Base-by-base conservation (phyloP, 2,329 filamentous ascomycete species). In the Penicillium sp. region DNA sequence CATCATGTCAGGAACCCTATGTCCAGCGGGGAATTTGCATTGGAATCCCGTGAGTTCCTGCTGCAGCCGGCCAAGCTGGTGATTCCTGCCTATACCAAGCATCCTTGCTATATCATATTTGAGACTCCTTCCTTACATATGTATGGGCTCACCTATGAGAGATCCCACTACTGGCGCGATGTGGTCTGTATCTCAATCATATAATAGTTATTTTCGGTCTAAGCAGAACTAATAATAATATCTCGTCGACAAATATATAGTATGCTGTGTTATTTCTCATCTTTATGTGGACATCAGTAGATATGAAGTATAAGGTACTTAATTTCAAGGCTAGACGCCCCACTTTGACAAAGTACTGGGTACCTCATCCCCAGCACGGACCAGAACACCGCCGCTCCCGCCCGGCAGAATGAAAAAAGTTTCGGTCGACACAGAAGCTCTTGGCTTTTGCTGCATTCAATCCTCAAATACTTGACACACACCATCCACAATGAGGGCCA, bases 401-500 rank as follows among this genome's bases (percentile, higher is more conserved):
- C 69, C 71, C 68, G 70, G 68, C 70, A 74, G 64, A 72, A 72
- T 66, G 61, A 66, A 66, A 73, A 74, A 73, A 68, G 61, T 65
- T 70, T 67, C 66, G 53, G 48, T 63, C 53, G 53, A 40, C 51
- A 47, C 39, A 26, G 54, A 58, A 60, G 48, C 59, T 51, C 52
- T 44, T 32, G 47, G 46, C 48, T 29, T 38, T 57, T 44, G 50
- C 43, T 45, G 40, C 52, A 40, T 51, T 47, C 39, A 60, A 54
- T 53, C 51, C 48, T 48, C 51, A 53, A 47, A 53, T 39, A 31
- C 50, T 40, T 49, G 24, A 57, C 29, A 38, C 3, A 44, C 53
- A 49, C 48, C 55, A 43, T 59, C 55, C 73, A 82, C 67, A 47
- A 89, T 88, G 84, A 81, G 85, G 68, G 86, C 85, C 52, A 90